Base-by-base conservation (phyloP, 2,329 filamentous ascomycete genomes). In the Cercospora sp. region DNA sequence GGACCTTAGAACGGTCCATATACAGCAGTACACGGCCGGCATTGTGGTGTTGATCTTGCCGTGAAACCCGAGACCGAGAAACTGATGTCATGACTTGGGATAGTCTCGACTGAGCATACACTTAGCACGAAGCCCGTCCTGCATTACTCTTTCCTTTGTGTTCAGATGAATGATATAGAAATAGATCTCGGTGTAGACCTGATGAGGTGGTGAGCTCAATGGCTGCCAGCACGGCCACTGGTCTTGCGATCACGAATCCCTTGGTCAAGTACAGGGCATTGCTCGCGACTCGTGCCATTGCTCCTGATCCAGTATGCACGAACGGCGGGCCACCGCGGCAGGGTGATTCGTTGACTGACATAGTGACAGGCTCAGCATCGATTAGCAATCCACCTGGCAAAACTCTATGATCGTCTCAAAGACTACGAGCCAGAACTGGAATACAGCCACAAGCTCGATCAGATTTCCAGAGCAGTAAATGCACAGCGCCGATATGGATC, bases 371-470 rank as follows among this genome's bases (percentile, higher is more conserved):
- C 75, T 13, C 75, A 78, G 70, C 72, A 77, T 65, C 73, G 72
- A 42, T 51, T 78, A 78, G 91, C 91, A 5, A 84, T 92, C 48
- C 90, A 94, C 78, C 83, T 94, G 1, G 90, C 92, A 73, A 91
- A 92, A 76, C 84, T 94, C 10, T 94, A 95, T 73, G 82, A 87
- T 42, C 85, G 89, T 2, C 82, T 94, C 48, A 93, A 92, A 76
- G 91, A 94, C 78, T 94, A 95, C 79, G 87, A 90, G 40, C 92
- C 91, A 0, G 86, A 88, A 58, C 73, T 86, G 12, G 90, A 93
- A 75, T 94, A 94, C 76, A 85, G 85, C 31, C 82, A 88, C 69
- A 86, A 88, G 30, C 82, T 95, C 1, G 84, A 85, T 53, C 87
- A 88, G 71, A 83, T 92, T 30, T 85, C 85, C 5, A 78, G 80